These are phyloP conservation scores for Pseudogymnoascus sp. DNA, from an alignment of 2,329 filamentous ascomycete genomes.

Conservation along the genomic window DNA sequence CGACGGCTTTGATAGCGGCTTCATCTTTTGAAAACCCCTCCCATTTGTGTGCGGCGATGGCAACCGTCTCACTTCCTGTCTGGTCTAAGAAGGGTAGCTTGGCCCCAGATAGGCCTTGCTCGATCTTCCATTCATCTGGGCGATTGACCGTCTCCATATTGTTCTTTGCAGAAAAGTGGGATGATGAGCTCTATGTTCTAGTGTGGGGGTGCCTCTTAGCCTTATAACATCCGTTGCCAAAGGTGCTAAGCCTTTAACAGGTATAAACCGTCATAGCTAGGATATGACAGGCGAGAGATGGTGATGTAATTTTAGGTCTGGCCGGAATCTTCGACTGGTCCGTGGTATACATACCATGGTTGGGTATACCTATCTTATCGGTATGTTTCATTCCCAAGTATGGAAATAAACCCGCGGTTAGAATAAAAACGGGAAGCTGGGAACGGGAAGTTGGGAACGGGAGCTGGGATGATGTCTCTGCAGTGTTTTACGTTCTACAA, in stretches of 20 bases:
- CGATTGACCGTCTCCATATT: constrained; percentile 14
- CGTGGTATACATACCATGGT: not conserved
- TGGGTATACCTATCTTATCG: not conserved
- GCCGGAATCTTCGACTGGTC: not conserved
- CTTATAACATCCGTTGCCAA: not conserved
- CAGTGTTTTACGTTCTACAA: not conserved
- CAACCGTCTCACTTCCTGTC: constrained; percentile 31
- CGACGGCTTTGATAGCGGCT: constrained; percentile 34
- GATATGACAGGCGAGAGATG: not conserved
- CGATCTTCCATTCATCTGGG: constrained; percentile 47
- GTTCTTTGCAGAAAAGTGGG: not conserved
- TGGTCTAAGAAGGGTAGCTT: constrained; percentile 42
- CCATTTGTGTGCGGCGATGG: constrained; percentile 24
- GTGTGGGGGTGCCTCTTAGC: not conserved
- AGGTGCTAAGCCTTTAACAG: not conserved
- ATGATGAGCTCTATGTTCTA: not conserved
- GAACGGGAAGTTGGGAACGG: no score
- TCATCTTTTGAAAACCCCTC: constrained; percentile 34
- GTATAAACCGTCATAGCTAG: not conserved
- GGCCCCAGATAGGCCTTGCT: constrained; percentile 42
- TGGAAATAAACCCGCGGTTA: not conserved
- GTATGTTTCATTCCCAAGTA: not conserved
- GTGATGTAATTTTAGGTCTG: not conserved
- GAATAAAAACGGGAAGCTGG: not conserved
- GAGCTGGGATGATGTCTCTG: not conserved